A percentile compares a stretch with the other conserved stretches of the same genome.
Evolutionary conservation across 805 yeast genomes (phyloP).

Genomic region (Cyberlindnera meyerae): DNA sequence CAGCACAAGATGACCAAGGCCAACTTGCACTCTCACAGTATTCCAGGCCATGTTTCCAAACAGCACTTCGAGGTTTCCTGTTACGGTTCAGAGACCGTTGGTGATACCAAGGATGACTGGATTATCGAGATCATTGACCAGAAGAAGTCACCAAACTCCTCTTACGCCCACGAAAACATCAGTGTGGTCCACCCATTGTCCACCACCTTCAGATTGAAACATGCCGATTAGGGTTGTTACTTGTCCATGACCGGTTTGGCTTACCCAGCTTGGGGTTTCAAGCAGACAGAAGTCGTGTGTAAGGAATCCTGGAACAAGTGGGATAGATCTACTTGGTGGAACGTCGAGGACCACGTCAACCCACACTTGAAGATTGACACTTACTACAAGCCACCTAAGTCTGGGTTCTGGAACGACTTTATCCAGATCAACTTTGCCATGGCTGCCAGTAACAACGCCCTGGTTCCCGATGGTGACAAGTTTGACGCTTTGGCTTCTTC

Average conservation of each 20-base stretch:
- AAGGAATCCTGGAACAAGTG: constrained; percentile 46
- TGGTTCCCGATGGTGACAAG: constrained; percentile 74
- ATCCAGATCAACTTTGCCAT: constrained; percentile 71
- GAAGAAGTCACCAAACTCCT: constrained; percentile 28
- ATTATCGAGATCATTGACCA: constrained; percentile 74
- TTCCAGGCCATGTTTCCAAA: constrained; percentile 69
- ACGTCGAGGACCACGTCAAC: constrained; percentile 68
- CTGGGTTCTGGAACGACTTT: constrained; percentile 71
- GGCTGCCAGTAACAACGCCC: constrained; percentile 82
- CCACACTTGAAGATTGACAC: constrained; percentile 49
- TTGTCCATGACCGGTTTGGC: constrained; percentile 67
- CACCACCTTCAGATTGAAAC: constrained; percentile 63
- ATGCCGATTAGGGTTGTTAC: constrained; percentile 64
- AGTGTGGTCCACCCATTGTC: constrained; percentile 67
- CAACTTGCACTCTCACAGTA: constrained; percentile 77
- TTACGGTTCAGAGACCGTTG: constrained; percentile 66
- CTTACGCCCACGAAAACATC: constrained; percentile 44
- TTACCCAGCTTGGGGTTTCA: constrained; percentile 80
- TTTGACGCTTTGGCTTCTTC: constrained; percentile 63
- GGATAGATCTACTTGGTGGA: constrained; percentile 89
- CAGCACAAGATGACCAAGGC: constrained; percentile 67
- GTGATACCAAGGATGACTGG: constrained; percentile 90
- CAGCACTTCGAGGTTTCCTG: constrained; percentile 80
- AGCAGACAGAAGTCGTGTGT: constrained; percentile 78
- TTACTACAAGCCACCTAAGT: constrained; percentile 53